These are phyloP conservation scores for Leccinum arenicola DNA, from an alignment of 768 basidiomycete genomes.

Conservation along the genomic window DNA sequence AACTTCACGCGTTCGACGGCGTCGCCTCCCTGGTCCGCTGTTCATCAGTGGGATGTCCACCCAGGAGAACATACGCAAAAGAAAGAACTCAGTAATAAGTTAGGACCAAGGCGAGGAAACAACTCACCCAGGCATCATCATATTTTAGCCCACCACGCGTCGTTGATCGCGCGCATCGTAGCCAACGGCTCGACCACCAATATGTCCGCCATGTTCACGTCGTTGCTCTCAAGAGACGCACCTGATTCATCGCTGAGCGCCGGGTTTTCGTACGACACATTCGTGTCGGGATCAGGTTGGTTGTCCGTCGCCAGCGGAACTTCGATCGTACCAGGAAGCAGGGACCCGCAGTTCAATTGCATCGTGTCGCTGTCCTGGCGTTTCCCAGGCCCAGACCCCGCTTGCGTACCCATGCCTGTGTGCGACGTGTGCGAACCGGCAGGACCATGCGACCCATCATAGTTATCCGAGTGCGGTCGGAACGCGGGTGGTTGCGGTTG, in stretches of 20 bases:
- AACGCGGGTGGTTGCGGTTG: constrained; percentile 48
- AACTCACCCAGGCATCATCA: constrained; percentile 78
- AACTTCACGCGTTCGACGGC: constrained; percentile 87
- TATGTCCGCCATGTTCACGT: constrained; percentile 25
- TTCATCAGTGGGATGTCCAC: constrained; percentile 27
- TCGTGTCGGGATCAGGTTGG: constrained; percentile 35
- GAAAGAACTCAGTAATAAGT: background rate
- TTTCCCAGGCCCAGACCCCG: constrained; percentile 13
- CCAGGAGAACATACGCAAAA: constrained; percentile 29
- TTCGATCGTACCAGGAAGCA: background rate
- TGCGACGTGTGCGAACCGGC: constrained; percentile 27
- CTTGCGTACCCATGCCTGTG: constrained; percentile 12
- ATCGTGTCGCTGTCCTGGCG: constrained; percentile 29
- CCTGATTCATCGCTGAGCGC: constrained; percentile 16
- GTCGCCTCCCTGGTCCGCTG: constrained; percentile 54
- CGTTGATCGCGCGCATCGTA: constrained; percentile 70
- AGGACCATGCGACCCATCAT: constrained; percentile 27
- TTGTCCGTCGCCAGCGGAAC: background rate
- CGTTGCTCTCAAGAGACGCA: background rate
- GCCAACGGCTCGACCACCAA: constrained; percentile 56
- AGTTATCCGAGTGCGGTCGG: constrained; percentile 13
- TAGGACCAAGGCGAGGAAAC: background rate
- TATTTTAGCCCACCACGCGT: constrained; percentile 66
- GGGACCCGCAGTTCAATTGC: constrained; percentile 24
- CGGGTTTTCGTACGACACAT: constrained; percentile 36